These are phyloP conservation scores for Ophiosphaerella herpotricha DNA, from an alignment of 2,329 filamentous ascomycete genomes.

Conservation along the genomic window DNA sequence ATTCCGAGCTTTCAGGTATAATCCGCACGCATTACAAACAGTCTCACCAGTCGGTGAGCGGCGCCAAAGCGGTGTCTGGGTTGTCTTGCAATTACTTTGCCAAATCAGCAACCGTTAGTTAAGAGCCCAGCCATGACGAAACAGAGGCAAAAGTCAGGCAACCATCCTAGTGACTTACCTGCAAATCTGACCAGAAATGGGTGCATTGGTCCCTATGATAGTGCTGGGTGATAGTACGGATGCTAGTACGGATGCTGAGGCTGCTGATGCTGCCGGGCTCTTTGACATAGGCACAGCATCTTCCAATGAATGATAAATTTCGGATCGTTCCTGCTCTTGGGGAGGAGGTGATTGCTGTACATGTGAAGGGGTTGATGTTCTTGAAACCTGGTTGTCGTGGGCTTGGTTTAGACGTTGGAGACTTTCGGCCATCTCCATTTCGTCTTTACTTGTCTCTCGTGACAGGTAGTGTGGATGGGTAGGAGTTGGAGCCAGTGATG, in stretches of 20 bases:
- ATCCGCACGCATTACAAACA: constrained; percentile 96
- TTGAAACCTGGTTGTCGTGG: constrained; percentile 38
- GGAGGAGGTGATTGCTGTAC: constrained; percentile 21
- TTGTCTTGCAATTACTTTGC: constrained; percentile 88
- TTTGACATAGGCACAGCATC: constrained; percentile 41
- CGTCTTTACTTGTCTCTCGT: constrained; percentile 53
- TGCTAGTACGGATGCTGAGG: constrained; percentile 23
- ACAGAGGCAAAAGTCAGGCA: background rate
- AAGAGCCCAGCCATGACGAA: constrained; percentile 4
- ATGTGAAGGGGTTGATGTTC: constrained; percentile 20
- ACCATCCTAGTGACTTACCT: constrained; percentile 58
- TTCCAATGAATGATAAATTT: constrained; percentile 49
- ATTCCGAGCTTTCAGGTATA: constrained; percentile 93
- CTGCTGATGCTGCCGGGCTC: constrained; percentile 25
- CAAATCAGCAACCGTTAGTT: constrained; percentile 15
- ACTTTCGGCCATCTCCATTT: constrained; percentile 56
- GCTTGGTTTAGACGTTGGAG: constrained; percentile 52
- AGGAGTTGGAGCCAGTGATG: constrained; percentile 43
- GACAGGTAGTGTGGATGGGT: constrained; percentile 46
- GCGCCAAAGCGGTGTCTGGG: constrained; percentile 91
- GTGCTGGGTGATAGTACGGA: constrained; percentile 21
- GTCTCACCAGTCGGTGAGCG: constrained; percentile 90
- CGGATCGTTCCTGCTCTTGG: constrained; percentile 28
- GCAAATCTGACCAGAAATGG: constrained; percentile 68
- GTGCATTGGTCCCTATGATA: constrained; percentile 33